These are phyloP conservation scores for Coemansia sp. DNA, from an alignment of 192 early-diverging fungal genomes.

Conservation along the genomic window DNA sequence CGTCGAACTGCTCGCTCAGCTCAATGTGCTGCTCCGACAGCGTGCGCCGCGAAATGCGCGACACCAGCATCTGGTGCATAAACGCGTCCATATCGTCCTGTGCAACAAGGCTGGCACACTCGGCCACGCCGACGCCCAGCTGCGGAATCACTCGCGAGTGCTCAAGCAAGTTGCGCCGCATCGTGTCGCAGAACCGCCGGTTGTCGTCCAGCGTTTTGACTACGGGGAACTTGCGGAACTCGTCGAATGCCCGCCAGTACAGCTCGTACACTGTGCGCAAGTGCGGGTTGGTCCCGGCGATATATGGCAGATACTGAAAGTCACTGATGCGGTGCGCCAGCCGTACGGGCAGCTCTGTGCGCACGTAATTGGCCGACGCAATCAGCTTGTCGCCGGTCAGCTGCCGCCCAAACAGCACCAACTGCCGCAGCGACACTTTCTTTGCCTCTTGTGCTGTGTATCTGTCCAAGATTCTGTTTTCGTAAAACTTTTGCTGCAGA, in stretches of 20 bases:
- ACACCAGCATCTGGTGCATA: conserved; percentile 86
- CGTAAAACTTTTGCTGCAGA: conserved; percentile 80
- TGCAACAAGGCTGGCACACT: conserved; percentile 71
- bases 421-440: conserved; percentile 85
- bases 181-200: conserved; percentile 70
- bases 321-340: conserved; percentile 90
- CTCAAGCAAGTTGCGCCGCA: conserved; percentile 71
- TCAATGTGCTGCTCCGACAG: conserved; percentile 92
- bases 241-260: conserved; percentile 94
- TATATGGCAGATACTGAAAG: conserved; percentile 91
- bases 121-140: conserved; percentile 82
- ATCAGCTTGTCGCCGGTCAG: conserved; percentile 82
- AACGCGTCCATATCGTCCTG: conserved; percentile 74
- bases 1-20: conserved; percentile 65
- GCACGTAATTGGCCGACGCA: conserved; percentile 86
- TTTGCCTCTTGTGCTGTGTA: conserved; percentile 76
- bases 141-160: conserved; percentile 87
- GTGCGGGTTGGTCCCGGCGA: conserved; percentile 91
- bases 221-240: conserved; percentile 65
- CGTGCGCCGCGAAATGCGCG: conserved; percentile 85
- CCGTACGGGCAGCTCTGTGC: conserved; percentile 83
- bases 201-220: conserved; percentile 85
- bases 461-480: conserved; percentile 84
- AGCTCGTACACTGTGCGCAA: conserved; percentile 80
- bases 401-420: conserved; percentile 86